These are phyloP conservation scores for Ophiostoma perfectum DNA, from an alignment of 2,329 filamentous ascomycete species.

Conservation along the genomic window DNA sequence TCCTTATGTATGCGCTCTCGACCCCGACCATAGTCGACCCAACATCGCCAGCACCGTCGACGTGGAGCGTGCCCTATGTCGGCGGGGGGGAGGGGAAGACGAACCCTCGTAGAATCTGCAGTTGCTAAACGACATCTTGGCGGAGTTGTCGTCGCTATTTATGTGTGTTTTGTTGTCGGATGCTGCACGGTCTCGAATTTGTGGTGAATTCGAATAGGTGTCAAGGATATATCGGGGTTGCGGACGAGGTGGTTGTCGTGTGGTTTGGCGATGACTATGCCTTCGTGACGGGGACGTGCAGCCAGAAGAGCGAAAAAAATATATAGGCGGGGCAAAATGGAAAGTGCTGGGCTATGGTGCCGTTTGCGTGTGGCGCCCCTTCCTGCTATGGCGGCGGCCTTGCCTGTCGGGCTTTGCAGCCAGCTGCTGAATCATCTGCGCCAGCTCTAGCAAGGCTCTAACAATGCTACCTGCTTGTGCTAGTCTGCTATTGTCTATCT, in stretches of 20 bases:
- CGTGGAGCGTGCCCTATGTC: constrained; percentile 11
- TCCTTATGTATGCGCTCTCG: not conserved
- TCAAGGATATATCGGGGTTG: constrained; percentile 13
- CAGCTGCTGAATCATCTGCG: constrained; percentile 1
- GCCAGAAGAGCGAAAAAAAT: constrained; percentile 21
- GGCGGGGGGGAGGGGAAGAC: constrained; percentile 18
- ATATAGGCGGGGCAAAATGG: constrained; percentile 23
- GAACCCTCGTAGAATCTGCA: constrained; percentile 37
- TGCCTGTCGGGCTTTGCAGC: constrained; percentile 15
- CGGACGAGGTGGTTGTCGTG: constrained; percentile 11
- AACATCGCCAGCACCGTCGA: not conserved
- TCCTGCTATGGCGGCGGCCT: not conserved
- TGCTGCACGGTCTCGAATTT: not conserved
- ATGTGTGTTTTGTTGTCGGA: not conserved
- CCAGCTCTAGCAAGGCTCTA: constrained; percentile 9
- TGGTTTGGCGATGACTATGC: constrained; percentile 15
- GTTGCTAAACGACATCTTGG: constrained; percentile 38
- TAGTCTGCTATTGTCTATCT: not conserved
- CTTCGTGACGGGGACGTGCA: constrained; percentile 18
- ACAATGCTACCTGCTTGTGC: constrained; percentile 2
- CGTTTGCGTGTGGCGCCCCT: constrained; percentile 20
- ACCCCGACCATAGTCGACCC: not conserved
- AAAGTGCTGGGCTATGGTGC: constrained; percentile 20
- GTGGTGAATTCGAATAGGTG: not conserved
- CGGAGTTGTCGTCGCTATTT: constrained; percentile 21